phyloP scores from a whole-genome alignment of 2,329 filamentous ascomycete species.

The Monosporascus cannonballus region DNA sequence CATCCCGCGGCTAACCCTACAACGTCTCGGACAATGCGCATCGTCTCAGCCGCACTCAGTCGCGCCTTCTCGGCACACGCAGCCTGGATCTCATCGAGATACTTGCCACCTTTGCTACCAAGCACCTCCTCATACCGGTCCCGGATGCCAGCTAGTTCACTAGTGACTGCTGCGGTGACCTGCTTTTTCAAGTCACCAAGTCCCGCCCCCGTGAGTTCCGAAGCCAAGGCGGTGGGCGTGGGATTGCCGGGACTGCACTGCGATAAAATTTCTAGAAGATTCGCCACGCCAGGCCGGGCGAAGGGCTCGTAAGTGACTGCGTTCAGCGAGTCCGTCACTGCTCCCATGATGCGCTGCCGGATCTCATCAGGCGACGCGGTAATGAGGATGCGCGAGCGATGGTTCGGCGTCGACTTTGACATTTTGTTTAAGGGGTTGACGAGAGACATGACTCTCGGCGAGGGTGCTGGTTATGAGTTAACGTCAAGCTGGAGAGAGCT shows the following conservation, averaged over 20 bases:
- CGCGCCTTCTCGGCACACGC: conserved; percentile 57
- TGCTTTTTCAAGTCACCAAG: conserved; percentile 58
- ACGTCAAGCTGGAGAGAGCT: too few species aligned
- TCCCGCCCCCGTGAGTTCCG: conserved; percentile 29
- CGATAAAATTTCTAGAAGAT: conserved; percentile 75
- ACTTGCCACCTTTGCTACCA: conserved; percentile 36
- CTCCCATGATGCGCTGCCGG: conserved; percentile 59
- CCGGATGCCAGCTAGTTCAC: conserved; percentile 43
- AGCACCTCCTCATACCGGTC: conserved; percentile 43
- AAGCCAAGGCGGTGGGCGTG: conserved; percentile 28
- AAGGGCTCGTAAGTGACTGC: conserved; percentile 66
- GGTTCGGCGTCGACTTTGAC: conserved; percentile 79
- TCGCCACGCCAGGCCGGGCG: conserved; percentile 74
- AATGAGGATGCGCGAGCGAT: conserved; percentile 73
- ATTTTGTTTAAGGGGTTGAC: conserved; percentile 75
- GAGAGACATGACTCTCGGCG: conserved; percentile 86
- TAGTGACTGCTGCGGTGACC: conserved; percentile 52
- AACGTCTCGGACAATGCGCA: conserved; percentile 45
- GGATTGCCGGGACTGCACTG: conserved; percentile 49
- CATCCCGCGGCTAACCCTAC: conserved; percentile 37
- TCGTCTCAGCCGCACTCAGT: conserved; percentile 52
- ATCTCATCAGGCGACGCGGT: conserved; percentile 65
- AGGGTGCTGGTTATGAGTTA: conserved; percentile 50
- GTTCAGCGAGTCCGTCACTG: conserved; percentile 68
- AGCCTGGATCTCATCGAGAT: conserved; percentile 51